phyloP scores from a whole-genome alignment of 208 protist species.

The Leishmania braziliensis region DNA sequence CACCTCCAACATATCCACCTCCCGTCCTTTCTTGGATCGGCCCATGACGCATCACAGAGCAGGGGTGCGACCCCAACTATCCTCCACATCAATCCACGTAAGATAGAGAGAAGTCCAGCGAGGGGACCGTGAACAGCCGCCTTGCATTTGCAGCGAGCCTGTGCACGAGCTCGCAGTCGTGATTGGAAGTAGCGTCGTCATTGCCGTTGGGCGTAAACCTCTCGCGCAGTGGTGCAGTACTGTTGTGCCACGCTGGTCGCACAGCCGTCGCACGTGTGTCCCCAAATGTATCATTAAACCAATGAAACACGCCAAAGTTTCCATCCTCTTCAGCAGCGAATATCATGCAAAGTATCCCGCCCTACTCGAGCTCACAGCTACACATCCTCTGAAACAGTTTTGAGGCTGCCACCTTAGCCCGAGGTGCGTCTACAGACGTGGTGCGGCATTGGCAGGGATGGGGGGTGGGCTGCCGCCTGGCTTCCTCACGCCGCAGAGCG shows the following conservation, averaged over 20 bases:
- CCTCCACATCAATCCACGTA: constrained; percentile 40
- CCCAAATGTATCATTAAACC: constrained; percentile 32
- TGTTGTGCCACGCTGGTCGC: constrained; percentile 37
- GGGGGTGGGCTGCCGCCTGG: not conserved
- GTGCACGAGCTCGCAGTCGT: not conserved
- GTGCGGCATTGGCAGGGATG: not conserved
- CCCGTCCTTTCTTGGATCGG: constrained; percentile 4
- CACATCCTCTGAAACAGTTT: not conserved
- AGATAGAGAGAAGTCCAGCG: constrained; percentile 23
- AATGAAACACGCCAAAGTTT: constrained; percentile 34
- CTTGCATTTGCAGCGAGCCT: not conserved
- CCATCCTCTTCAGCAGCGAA: constrained; percentile 54
- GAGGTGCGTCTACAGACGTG: not conserved
- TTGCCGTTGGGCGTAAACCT: constrained; percentile 21
- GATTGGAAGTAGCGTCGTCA: constrained; percentile 36
- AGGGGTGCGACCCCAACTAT: constrained; percentile 43
- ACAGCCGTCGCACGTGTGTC: constrained; percentile 28
- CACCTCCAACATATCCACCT: constrained; percentile 36
- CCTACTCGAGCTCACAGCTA: constrained; percentile 6
- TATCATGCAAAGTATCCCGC: constrained; percentile 22
- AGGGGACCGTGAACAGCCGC: not conserved
- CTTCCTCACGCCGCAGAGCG: not conserved
- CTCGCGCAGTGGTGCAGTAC: constrained; percentile 65
- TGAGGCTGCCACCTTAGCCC: not conserved
- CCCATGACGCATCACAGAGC: constrained; percentile 61